Evolutionary conservation across 2,329 filamentous ascomycete species (phyloP), one percentile per base, ranked within the genome.

Genomic region (Phialophora expanda): DNA sequence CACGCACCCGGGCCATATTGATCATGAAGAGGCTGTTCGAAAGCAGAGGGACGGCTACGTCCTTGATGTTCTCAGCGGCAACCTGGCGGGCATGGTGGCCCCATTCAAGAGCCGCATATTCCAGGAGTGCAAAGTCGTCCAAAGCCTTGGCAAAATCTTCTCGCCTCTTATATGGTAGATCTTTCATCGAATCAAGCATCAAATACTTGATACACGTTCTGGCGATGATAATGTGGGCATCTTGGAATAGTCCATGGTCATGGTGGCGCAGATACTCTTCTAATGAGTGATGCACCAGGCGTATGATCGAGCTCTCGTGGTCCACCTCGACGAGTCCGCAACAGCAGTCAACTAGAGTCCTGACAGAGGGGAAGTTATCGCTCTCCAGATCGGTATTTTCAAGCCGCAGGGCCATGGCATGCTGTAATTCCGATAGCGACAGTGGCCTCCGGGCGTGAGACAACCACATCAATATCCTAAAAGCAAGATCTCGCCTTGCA

Each of bases 281-380:
- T 2, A 74, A 66, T 2, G 74, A 77, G 63, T 75, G 74, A 61
- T 77, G 78, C 0, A 78, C 74, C 2, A 79, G 67, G n/a, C 72
- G 72, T 38, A 79, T 70, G 20, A 74, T 68, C 14, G 67, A 66
- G 38, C 72, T 76, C 28, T 73, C 56, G 28, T 71, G 61, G 38
- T 80, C 77, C 4, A 76, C 51, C 2, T 72, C 73, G 4, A 78
- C 72, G 3, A 79, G 68, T 0, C 78, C 78, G 48, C 72, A 73
- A 57, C 77, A 78, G 14, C 67, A 71, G 24, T 74, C 74, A 14
- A 74, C 32, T 7, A 75, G 62, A 12, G 61, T 64, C 20, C 66
- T 65, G n/a, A 65, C 57, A 9, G 69, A 66, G 7, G 71, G 64
- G 7, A 77, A 55, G 62, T 75, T 73, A n/a, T 74, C 72, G 53